Base-by-base conservation (phyloP, 805 yeast species). In the Alloascoidea hylecoeti region DNA sequence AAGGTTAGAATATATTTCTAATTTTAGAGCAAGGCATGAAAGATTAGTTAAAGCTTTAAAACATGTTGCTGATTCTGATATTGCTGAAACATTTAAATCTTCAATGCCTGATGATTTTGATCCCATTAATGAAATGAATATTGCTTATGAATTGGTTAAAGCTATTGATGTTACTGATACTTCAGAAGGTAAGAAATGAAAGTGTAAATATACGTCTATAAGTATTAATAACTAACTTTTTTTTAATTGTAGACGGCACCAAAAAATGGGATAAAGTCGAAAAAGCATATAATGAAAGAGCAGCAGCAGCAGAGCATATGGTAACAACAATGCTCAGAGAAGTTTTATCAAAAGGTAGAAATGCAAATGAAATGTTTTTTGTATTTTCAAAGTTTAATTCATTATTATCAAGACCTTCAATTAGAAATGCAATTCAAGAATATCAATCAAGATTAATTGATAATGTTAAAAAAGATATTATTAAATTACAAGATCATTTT, bases 371-470 rank as follows among this genome's bases (percentile, higher is more conserved):
- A 41, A 61, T 75, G 65, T 69, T 77, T 46, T 48, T 58, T 2
- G 63, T 70, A 1, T 70, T 76, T 39, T 65, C 68, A 6, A 55
- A 55, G 30, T 75, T 68, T 46, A 62, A 60, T 28, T 60, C 68
- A 3, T 49, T 80, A 12, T 51, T 78, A 19, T 54, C 53, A 0
- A 61, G 80, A 15, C 75, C 79, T 1, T 58, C 68, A 23, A 63
- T 79, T 6, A 58, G 78, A 36, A 63, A 64, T n/a, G 73, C 79
- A 0, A 57, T 77, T 30, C 74, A 69, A 39, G 78, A 72, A 40
- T 74, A 72, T 44, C 84, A 76, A 45, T 55, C 66, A 1, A 62
- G 61, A 30, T 50, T 80, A 4, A 51, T 78, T 2, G 55, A 53
- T 3, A 61, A 66, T 18, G 67, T 75, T 4, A 71, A 70, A 41